Percentiles rank a stretch among this genome's conserved stretches.
Conservation (phyloP, 2,329 filamentous ascomycete species). For the Diplodia seriata region DNA sequence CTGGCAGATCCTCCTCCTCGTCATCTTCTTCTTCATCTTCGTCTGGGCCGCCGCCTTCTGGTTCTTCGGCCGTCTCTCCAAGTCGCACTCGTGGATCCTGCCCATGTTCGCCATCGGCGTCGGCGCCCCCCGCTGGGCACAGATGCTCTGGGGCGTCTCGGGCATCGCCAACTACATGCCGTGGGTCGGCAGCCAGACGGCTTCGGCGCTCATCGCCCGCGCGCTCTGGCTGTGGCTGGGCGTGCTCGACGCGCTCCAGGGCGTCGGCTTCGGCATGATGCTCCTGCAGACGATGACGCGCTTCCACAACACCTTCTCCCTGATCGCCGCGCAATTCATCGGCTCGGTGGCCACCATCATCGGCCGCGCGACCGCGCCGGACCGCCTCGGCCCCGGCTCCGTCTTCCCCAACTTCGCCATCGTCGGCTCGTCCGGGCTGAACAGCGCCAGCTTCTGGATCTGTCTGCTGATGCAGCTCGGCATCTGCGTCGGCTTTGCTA, state of each 20-base stretch:
- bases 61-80: conserved; percentile 62
- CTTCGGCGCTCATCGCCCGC: conserved; percentile 63
- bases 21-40: conserved; percentile 61
- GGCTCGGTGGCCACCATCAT: conserved; percentile 68
- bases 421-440: conserved; percentile 55
- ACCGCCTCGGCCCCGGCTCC: conserved; percentile 65
- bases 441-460: conserved; percentile 67
- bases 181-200: conserved; percentile 64
- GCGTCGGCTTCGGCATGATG: conserved; percentile 72
- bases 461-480: conserved; percentile 63
- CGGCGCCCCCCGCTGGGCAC: conserved; percentile 69
- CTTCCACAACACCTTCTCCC: conserved; percentile 68
- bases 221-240: conserved; percentile 72
- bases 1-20: conserved; percentile 65
- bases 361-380: conserved; percentile 66
- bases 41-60: conserved; percentile 64
- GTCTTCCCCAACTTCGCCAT: conserved; percentile 68
- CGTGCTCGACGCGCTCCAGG: conserved; percentile 69
- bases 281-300: conserved; percentile 69
- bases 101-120: conserved; percentile 72
- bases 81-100: conserved; percentile 69
- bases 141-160: conserved; percentile 70
- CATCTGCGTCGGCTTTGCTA: conserved; percentile 65
- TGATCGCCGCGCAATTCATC: conserved; percentile 67
- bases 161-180: conserved; percentile 68